These are phyloP conservation scores for Pulveroboletus sp. DNA, from an alignment of 768 basidiomycete genomes.

Conservation along the genomic window DNA sequence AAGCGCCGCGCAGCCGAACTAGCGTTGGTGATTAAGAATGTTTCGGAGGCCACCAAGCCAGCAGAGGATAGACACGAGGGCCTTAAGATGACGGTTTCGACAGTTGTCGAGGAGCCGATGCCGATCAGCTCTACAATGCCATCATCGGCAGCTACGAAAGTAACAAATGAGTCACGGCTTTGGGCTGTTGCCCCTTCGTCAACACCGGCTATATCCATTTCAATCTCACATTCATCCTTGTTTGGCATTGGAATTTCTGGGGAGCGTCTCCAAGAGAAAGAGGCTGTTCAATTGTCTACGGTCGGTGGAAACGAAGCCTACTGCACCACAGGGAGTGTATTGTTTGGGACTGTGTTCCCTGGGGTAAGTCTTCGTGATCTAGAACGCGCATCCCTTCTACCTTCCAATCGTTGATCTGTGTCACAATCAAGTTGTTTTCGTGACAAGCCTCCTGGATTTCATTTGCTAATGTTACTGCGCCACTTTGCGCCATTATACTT, in stretches of 20 bases:
- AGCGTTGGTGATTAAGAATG: conserved; percentile 53
- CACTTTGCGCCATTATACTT: background rate
- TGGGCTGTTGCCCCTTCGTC: conserved; percentile 11
- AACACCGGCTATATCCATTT: background rate
- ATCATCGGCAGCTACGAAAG: background rate
- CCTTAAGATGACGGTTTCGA: background rate
- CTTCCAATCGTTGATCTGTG: background rate
- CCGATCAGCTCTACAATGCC: conserved; percentile 10
- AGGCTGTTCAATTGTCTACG: background rate
- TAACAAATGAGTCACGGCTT: conserved; percentile 16
- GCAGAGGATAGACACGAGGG: background rate
- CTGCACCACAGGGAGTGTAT: conserved; percentile 36
- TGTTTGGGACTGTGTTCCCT: conserved; percentile 37
- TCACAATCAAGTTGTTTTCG: background rate
- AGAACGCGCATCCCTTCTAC: conserved; percentile 6
- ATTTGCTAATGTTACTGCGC: background rate
- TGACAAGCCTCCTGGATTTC: background rate
- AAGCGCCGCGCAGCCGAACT: conserved; percentile 60
- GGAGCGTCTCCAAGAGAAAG: conserved; percentile 1
- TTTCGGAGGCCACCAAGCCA: conserved; percentile 28
- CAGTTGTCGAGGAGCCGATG: conserved; percentile 1
- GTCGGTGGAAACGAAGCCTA: background rate
- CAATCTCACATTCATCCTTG: conserved; percentile 25
- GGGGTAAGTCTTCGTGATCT: conserved; percentile 13
- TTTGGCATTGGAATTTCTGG: conserved; percentile 12